These are phyloP conservation scores for Plectosphaerella plurivora DNA, from an alignment of 2,329 filamentous ascomycete genomes.

Conservation along the genomic window DNA sequence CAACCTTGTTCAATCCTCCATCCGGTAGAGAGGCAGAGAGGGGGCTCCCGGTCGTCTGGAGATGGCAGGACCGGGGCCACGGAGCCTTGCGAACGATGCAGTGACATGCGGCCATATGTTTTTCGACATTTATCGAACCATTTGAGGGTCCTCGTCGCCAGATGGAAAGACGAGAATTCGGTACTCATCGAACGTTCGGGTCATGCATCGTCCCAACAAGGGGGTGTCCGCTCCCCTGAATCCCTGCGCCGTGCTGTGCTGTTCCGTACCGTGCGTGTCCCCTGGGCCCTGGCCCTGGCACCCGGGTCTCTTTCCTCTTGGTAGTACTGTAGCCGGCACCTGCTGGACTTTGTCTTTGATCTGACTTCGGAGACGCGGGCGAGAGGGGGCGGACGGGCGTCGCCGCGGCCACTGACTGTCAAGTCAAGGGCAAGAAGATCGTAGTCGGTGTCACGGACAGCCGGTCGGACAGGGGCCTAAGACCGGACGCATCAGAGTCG, in stretches of 20 bases:
- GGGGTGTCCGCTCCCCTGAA: not conserved
- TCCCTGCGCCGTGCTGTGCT: no score
- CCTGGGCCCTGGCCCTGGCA: no score
- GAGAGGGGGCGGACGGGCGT: not conserved
- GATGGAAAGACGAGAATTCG: constrained; percentile 10
- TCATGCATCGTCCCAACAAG: constrained; percentile 1
- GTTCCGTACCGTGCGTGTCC: no score
- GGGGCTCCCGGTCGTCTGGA: no score
- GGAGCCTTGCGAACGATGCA: no score
- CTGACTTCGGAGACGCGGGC: not conserved
- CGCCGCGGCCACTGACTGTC: not conserved
- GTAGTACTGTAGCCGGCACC: no score
- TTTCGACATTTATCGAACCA: constrained; percentile 21
- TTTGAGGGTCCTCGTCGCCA: constrained; percentile 15
- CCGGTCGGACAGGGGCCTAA: not conserved
- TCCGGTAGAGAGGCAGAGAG: no score
- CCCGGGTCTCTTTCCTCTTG: not conserved
- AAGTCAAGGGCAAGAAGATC: not conserved
- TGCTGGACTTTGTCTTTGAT: not conserved
- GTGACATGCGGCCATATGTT: constrained; percentile 9
- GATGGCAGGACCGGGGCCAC: no score
- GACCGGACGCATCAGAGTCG: not conserved
- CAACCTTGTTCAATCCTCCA: no score
- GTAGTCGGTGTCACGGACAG: constrained; percentile 1
- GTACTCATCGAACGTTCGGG: constrained; percentile 20